Conservation (phyloP, 2,329 filamentous ascomycete genomes). For the Scopulariopsis brevicaulis region DNA sequence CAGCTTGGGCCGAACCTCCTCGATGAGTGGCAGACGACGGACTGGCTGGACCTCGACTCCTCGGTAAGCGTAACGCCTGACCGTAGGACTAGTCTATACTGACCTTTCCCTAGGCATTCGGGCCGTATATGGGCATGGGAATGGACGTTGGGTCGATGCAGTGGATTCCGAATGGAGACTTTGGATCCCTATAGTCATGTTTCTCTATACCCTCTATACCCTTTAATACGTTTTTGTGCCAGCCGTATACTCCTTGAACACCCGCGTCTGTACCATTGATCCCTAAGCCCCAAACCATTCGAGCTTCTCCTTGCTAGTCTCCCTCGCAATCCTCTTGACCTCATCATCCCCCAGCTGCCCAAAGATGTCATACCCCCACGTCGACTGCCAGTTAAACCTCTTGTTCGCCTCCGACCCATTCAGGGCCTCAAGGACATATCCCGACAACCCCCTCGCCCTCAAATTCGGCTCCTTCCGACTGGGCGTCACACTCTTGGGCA, state of each 20-base stretch:
- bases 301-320: background rate
- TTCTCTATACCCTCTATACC: background rate
- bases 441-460: conserved; percentile 22
- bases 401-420: conserved; percentile 26
- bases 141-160: background rate
- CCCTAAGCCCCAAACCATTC: background rate
- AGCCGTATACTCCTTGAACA: background rate
- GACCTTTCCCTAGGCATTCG: background rate
- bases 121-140: background rate
- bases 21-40: conserved; percentile 16
- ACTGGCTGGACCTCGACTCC: conserved; percentile 18
- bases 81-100: background rate
- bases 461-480: conserved; percentile 55
- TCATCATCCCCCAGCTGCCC: conserved; percentile 25
- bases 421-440: conserved; percentile 22
- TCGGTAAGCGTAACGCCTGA: conserved; percentile 9
- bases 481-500: conserved; percentile 57
- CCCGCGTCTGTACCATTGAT: background rate
- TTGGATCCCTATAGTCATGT: background rate
- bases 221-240: background rate
- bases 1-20: conserved; percentile 5
- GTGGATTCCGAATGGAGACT: background rate
- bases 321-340: conserved; percentile 12
- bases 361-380: conserved; percentile 33
- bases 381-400: conserved; percentile 27